Evolutionary conservation across 805 yeast genomes (phyloP), one percentile per base, ranked within the genome.

Genomic region (Monosporozyma unispora): DNA sequence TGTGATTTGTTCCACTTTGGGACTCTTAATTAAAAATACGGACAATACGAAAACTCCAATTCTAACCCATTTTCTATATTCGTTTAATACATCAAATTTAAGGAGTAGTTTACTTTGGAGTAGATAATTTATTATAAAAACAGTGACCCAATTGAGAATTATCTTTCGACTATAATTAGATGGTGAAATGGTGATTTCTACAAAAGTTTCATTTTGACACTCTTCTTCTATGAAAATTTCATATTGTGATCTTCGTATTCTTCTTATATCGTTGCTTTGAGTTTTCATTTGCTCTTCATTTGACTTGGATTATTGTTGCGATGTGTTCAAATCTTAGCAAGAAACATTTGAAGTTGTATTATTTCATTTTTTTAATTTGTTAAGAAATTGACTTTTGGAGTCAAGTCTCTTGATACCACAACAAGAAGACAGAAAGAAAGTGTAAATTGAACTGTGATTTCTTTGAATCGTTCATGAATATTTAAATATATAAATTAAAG

Each of bases 1-100:
- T 7, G 55, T 54, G 12, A 64, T 35, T 0, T 59, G 50, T 42
- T 63, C 65, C 19, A 61, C 43, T 0, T 50, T 31, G 3, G 66
- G 65, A 40, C 49, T 55, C 42, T 54, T 51, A 3, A 56, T 27
- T 2, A 52, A 8, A 3, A 48, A 10, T 18, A 48, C 33, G 11
- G 47, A 46, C 1, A 14, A 2, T 2, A 53, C 6, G 3, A 35
- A 38, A 9, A 40, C 38, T 16, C 27, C 28, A 28, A 47, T 16
- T 12, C 37, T 39, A 10, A 38, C 25, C 28, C 19, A 14, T 28
- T 19, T 2, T 25, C 14, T 12, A 48, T 14, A 33, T 19, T 25
- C 14, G 4, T 19, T 19, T 10, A 35, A 18, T 5, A 29, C 10
- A 10, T 29, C 14, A 29, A 29, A 7, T 29, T 29, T 29, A 14